Evolutionary conservation across 495 filamentous ascomycete species (phyloP).

Genomic region (Evernia prunastri): DNA sequence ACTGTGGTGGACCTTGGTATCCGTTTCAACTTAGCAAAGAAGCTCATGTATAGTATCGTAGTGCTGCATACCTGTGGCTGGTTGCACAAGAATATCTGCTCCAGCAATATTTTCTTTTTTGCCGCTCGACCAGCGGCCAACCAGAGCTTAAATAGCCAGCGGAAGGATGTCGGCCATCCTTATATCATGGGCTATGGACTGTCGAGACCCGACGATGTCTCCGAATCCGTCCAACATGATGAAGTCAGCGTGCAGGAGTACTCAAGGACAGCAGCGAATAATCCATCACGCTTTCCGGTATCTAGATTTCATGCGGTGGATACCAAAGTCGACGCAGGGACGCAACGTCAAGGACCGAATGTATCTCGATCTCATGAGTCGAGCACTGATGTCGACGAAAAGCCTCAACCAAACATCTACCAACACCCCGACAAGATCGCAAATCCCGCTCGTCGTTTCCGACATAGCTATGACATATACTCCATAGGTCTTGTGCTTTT

Average conservation of each 20-base stretch:
- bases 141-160: neutral
- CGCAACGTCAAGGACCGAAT: too few species aligned
- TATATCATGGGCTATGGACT: constrained; percentile 5
- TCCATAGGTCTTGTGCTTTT: neutral
- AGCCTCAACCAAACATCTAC: neutral
- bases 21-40: neutral
- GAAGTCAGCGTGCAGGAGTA: neutral
- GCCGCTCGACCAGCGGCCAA: neutral
- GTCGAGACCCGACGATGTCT: neutral
- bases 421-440: neutral
- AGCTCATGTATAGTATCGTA: neutral
- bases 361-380: too few species aligned
- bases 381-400: neutral
- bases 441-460: neutral
- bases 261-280: too few species aligned
- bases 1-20: neutral
- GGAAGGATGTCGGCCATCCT: neutral
- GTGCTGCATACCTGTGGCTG: constrained; percentile 1
- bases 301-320: neutral
- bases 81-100: neutral
- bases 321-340: too few species aligned
- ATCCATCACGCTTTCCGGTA: too few species aligned
- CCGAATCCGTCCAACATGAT: neutral
- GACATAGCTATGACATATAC: constrained; percentile 2
- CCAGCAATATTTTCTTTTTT: neutral